Base-by-base conservation (phyloP, 116 monocot species). In the Cymodocea nodosa region DNA sequence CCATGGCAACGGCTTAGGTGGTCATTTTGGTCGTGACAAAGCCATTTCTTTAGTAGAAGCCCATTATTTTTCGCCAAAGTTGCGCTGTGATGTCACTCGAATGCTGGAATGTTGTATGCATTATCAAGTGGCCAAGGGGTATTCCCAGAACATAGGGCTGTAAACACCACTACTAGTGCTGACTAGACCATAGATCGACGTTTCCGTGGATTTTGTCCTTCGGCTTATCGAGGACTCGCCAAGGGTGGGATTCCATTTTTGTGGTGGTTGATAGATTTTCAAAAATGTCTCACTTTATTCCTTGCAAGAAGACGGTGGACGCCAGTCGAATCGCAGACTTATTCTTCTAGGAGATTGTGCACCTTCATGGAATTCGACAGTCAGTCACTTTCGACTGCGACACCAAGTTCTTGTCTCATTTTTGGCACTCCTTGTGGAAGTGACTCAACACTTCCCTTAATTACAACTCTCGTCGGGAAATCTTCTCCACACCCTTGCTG, bases 281-380 rank as follows among this genome's bases (percentile, higher is more conserved):
- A 44, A 70, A 70, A 10, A 70, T 70, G 70, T 48, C 61, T 12
- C 60, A 70, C 24, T 70, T 70, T 15, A 50, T 51, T 11, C 70
- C 34, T 12, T 70, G 60, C 35, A 10, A 23, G 5, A 70, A 61
- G 34, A 70, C 69, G 0, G 18, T 49, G 15, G 40, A 70, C 50
- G 59, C 56, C 48, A 10, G 4, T 6, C 15, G 49, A 8, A 0
- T 59, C 17, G 37, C 69, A n/a, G 15, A 39, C 0, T 4, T 71
- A 8, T 62, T 51, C 11, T 52, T 71, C 2, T n/a, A 17, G 17
- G 59, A 71, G 12, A 52, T 62, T 0, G 39, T 70, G 15, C 60
- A 48, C 3, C 19, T 64, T 6, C 44, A 64, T 48, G 64, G 48
- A 8, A 6, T 63, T 19, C 52, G 52, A 8, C 24, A 18, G 51